Evolutionary conservation across 2,329 filamentous ascomycete genomes (phyloP), one percentile per base, ranked within the genome.

Genomic region (Cladosporium sp.): DNA sequence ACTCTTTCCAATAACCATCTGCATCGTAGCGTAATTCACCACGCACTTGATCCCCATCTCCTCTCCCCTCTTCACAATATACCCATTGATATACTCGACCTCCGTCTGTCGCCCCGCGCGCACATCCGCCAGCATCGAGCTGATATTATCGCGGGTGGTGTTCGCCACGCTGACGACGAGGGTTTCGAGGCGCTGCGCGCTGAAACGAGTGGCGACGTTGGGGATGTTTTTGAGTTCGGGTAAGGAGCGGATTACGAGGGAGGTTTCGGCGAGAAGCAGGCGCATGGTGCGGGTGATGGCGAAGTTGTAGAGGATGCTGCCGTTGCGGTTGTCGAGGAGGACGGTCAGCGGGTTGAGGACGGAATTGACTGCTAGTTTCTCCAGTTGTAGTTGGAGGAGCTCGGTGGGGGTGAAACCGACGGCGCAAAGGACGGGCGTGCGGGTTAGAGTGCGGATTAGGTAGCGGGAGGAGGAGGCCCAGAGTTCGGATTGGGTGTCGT

Each of bases 41-140:
- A 87, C 86, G 72, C 88, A 88, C 59, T 86, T 81, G n/a, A 97
- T 81, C 1, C 91, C 91, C 67, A 93, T 72, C 74, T 91, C 86
- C 71, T 86, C 84, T 0, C 91, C 95, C 48, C 89, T 85, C 59
- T 82, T 84, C 34, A 96, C 83, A 66, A 99, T 90, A 79, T 94
- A 99, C 0, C 93, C 94, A 75, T 96, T 97, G 70, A 94, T 85
- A 73, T 89, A 96, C 54, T 93, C 87, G 48, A 97, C 86, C 72
- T 97, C 92, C 0, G 91, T 92, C 65, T 82, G 79, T 67, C 74
- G 65, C 1, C 91, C 89, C 1, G 78, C 76, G 13, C 86, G 79
- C 14, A 93, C 81, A 71, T 89, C 87, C 62, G 85, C 83, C 6
- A 91, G 80, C 87, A 96, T 92, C 23, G 82, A 84, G 71, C 87